Percentiles rank a stretch among this genome's conserved stretches.
Evolutionary conservation across 2,329 filamentous ascomycete genomes (phyloP).

Genomic region (Decorospora gaudefroyi): DNA sequence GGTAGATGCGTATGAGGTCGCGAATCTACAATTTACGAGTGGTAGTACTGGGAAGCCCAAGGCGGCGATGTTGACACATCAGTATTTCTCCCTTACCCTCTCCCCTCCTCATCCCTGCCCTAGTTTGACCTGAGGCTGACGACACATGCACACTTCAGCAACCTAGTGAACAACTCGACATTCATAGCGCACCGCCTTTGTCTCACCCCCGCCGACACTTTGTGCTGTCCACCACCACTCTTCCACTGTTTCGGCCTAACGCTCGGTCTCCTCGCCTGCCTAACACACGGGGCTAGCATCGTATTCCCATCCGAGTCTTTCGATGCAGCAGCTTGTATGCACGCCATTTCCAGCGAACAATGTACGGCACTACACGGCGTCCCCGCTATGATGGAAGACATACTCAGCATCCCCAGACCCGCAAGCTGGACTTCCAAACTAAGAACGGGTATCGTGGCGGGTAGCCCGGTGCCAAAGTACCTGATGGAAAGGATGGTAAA

Average conservation of each 20-base stretch:
- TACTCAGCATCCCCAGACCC: conserved; percentile 57
- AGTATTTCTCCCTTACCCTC: conserved; percentile 28
- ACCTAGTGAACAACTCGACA: conserved; percentile 48
- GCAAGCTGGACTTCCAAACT: conserved; percentile 53
- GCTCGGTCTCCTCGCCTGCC: conserved; percentile 70
- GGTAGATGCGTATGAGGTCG: conserved; percentile 43
- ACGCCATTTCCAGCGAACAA: conserved; percentile 59
- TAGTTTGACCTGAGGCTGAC: no score
- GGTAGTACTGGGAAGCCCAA: conserved; percentile 48
- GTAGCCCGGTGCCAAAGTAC: conserved; percentile 73
- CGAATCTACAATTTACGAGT: conserved; percentile 48
- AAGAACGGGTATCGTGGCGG: conserved; percentile 78
- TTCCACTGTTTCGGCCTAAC: conserved; percentile 88
- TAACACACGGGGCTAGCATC: conserved; percentile 76
- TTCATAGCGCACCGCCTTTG: conserved; percentile 70
- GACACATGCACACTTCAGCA: conserved; percentile 20
- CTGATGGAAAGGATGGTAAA: conserved; percentile 74
- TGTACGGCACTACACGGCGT: conserved; percentile 78
- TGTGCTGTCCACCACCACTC: conserved; percentile 81
- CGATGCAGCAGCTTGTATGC: conserved; percentile 67
- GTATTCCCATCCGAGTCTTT: conserved; percentile 76
- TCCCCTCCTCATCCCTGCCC: not conserved
- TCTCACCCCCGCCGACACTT: conserved; percentile 65
- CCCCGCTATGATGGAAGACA: conserved; percentile 80
- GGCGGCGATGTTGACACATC: conserved; percentile 48